Evolutionary conservation across 495 filamentous ascomycete species (phyloP).

Genomic region (Penicillium parvum): DNA sequence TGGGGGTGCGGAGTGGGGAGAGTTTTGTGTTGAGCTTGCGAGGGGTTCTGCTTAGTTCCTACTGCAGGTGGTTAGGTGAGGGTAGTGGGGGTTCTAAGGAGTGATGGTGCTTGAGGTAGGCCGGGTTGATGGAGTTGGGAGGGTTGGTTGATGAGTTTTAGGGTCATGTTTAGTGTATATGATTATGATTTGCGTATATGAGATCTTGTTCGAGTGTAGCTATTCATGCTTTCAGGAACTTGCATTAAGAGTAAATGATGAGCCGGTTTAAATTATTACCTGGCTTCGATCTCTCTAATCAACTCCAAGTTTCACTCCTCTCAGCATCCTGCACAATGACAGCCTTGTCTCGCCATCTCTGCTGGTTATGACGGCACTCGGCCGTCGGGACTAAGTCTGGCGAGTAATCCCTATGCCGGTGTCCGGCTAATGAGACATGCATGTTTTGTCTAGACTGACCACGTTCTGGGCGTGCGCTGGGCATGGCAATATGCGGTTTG

Average conservation of each 20-base stretch:
- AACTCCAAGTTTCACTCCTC: neutral
- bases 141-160: neutral
- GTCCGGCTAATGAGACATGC: conserved; percentile 1
- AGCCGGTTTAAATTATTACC: no score
- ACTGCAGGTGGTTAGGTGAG: neutral
- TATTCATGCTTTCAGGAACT: no score
- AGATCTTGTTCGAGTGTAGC: no score
- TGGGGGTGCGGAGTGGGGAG: conserved; percentile 47
- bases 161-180: conserved; percentile 1
- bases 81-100: no score
- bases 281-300: no score
- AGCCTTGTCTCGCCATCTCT: neutral
- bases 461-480: conserved; percentile 3
- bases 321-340: neutral
- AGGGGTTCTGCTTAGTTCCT: conserved; percentile 21
- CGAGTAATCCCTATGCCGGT: no score
- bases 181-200: no score
- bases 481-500: neutral
- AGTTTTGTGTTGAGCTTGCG: conserved; percentile 56
- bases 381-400: no score
- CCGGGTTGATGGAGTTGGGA: conserved; percentile 7
- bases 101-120: no score
- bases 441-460: neutral
- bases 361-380: no score
- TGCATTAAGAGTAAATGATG: no score